Percentiles rank a stretch among this genome's conserved stretches.
These are phyloP conservation scores for Fusarium odoratissimum DNA, from an alignment of 2,329 filamentous ascomycete genomes.

Conservation along the genomic window DNA sequence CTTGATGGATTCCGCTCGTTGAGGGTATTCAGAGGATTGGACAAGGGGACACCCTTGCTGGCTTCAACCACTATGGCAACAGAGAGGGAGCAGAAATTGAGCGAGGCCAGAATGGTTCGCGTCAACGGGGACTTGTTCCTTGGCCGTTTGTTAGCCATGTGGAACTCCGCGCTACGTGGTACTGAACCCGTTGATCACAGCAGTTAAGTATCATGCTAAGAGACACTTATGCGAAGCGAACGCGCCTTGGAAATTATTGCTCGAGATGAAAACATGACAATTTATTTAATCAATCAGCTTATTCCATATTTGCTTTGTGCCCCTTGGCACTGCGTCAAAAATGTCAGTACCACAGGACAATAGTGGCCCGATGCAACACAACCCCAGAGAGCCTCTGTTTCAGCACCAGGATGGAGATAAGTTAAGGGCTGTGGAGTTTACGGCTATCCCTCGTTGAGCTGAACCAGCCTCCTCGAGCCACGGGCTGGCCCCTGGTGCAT, in stretches of 20 bases:
- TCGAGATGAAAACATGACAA: neutral
- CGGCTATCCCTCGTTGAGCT: slow-evolving; percentile 37
- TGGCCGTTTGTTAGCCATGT: slow-evolving; percentile 12
- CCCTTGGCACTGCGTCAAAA: slow-evolving; percentile 23
- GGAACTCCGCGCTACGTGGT: slow-evolving; percentile 28
- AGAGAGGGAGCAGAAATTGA: slow-evolving; percentile 1
- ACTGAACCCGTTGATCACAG: slow-evolving; percentile 17
- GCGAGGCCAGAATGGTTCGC: neutral
- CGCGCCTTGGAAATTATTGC: neutral
- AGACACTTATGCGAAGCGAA: slow-evolving; percentile 21
- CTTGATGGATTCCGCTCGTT: slow-evolving; percentile 6
- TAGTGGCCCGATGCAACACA: slow-evolving; percentile 22
- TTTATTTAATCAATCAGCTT: slow-evolving; percentile 10
- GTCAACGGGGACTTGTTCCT: neutral
- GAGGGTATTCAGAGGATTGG: slow-evolving; percentile 28
- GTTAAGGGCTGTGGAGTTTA: slow-evolving; percentile 20
- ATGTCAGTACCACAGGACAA: slow-evolving; percentile 29
- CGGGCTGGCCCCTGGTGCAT: slow-evolving; percentile 33
- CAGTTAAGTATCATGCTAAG: slow-evolving; percentile 5
- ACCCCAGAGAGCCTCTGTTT: slow-evolving; percentile 44
- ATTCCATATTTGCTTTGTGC: slow-evolving; percentile 23
- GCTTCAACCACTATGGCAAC: slow-evolving; percentile 15
- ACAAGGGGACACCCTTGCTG: slow-evolving; percentile 26
- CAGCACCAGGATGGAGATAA: slow-evolving; percentile 40
- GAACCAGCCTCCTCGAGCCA: slow-evolving; percentile 35